These are phyloP conservation scores for Camptophora hylomeconis DNA, from an alignment of 2,329 filamentous ascomycete genomes.

Conservation along the genomic window DNA sequence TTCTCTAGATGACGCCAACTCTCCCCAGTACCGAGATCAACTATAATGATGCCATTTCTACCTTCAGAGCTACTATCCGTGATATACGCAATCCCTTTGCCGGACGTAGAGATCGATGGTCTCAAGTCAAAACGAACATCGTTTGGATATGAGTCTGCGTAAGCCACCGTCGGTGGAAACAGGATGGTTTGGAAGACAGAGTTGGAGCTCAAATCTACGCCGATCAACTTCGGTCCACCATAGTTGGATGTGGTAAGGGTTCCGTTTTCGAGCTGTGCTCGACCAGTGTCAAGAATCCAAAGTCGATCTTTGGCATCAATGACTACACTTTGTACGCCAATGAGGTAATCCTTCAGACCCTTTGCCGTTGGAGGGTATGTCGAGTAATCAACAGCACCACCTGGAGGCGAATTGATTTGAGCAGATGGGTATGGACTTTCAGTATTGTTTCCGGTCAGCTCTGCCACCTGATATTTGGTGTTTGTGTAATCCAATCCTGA, in stretches of 20 bases:
- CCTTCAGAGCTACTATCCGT: conserved; percentile 38
- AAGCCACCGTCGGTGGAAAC: conserved; percentile 35
- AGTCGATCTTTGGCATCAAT: conserved; percentile 37
- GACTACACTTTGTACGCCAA: conserved; percentile 40
- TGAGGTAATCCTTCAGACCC: conserved; percentile 36
- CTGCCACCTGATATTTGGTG: conserved; percentile 38
- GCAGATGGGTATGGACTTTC: conserved; percentile 31
- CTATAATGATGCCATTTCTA: conserved; percentile 37
- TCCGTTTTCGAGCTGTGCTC: conserved; percentile 29
- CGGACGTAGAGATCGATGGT: conserved; percentile 23
- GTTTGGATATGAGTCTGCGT: conserved; percentile 38
- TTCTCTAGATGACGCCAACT: conserved; percentile 38
- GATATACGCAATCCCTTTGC: conserved; percentile 39
- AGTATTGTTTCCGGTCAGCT: conserved; percentile 30
- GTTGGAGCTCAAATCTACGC: conserved; percentile 34
- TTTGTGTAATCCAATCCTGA: conserved; percentile 36
- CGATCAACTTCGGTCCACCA: conserved; percentile 40
- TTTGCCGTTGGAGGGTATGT: conserved; percentile 32
- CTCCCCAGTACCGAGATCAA: conserved; percentile 36
- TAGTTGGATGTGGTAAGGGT: conserved; percentile 31
- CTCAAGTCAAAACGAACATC: conserved; percentile 42
- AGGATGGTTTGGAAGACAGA: conserved; percentile 37
- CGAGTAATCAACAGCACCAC: conserved; percentile 38
- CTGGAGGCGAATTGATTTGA: conserved; percentile 36
- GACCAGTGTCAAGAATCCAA: conserved; percentile 42